Evolutionary conservation across 2,329 filamentous ascomycete species (phyloP).

Genomic region (Ceratocystis destructans): DNA sequence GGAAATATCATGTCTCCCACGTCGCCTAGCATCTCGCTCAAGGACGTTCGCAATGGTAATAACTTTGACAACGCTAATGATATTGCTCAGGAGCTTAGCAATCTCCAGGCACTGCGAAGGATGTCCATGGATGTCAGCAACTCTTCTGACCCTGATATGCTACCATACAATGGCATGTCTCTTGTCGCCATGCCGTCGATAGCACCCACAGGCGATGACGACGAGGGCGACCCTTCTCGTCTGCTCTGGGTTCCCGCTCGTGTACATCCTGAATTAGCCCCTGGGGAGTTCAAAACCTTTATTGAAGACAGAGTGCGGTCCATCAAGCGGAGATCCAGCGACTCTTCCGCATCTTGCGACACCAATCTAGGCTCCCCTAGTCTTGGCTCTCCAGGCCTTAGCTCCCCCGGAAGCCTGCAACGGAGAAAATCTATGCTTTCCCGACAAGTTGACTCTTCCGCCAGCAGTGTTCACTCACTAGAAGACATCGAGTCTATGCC

Average conservation of each 20-base stretch:
- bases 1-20: slow-evolving; percentile 28
- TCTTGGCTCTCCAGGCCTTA: slow-evolving; percentile 23
- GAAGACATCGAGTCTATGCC: slow-evolving; percentile 74
- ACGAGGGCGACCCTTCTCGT: slow-evolving; percentile 77
- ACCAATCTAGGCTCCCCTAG: slow-evolving; percentile 27
- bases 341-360: slow-evolving; percentile 48
- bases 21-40: slow-evolving; percentile 41
- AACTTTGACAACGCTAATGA: slow-evolving; percentile 80
- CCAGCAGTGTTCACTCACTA: slow-evolving; percentile 49
- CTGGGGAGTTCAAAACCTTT: slow-evolving; percentile 92
- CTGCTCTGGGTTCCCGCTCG: slow-evolving; percentile 93
- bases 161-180: slow-evolving; percentile 52
- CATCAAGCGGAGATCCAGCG: slow-evolving; percentile 72
- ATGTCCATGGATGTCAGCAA: slow-evolving; percentile 91
- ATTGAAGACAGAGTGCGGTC: slow-evolving; percentile 85
- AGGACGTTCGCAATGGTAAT: slow-evolving; percentile 46
- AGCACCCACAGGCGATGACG: slow-evolving; percentile 57
- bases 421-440: slow-evolving; percentile 96
- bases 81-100: slow-evolving; percentile 83
- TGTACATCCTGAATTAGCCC: slow-evolving; percentile 86
- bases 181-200: slow-evolving; percentile 57
- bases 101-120: slow-evolving; percentile 74
- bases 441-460: slow-evolving; percentile 67
- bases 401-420: slow-evolving; percentile 43
- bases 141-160: slow-evolving; percentile 57